Base-by-base conservation (phyloP, 208 protist genomes). In the Trypanosoma platydactyli region DNA sequence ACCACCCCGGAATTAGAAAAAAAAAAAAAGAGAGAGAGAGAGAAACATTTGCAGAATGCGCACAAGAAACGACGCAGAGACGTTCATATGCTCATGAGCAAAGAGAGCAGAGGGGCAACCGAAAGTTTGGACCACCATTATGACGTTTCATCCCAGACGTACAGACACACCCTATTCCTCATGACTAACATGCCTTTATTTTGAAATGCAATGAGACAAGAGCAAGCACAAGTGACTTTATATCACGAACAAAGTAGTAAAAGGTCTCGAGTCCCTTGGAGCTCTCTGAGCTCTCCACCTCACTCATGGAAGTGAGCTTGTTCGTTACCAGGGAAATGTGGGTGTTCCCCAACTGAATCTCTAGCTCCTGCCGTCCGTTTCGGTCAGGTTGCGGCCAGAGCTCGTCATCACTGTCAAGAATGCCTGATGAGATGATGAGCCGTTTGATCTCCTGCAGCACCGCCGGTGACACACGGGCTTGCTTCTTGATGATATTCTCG, bases 401-500 rank as follows among this genome's bases (percentile, higher is more conserved):
- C 63, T 87, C 82, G 58, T 96, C 90, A 61, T 92, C 83, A 59
- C 81, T 80, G 24, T 91, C 84, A 60, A 81, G 90, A 20, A 96
- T 59, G 1, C 45, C 59, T 13, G 83, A 88, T 38, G 77, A 58
- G 40, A 91, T 79, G 58, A 92, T 82, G 40, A 92, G 66, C 42
- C 71, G 73, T 63, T 91, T 92, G 45, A 94, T 71, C 59, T 88
- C 84, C 13, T 91, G 80, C 18, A 96, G 62, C 15, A 96, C 88
- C 3, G 73, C 81, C 1, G 78, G 79, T 4, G 87, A 91, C 1
- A 93, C 76, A 3, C 83, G 61, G 1, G 81, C 77, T 71, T 92
- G 88, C 61, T 92, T 91, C 75, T 92, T 94, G 68, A 96, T 93
- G 57, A 92, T 92, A 58, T 89, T 89, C 57, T 96, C 90, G 33